These are phyloP conservation scores for Raphanus hybrid DNA, from an alignment of 441 rosid genomes.

Conservation along the genomic window DNA sequence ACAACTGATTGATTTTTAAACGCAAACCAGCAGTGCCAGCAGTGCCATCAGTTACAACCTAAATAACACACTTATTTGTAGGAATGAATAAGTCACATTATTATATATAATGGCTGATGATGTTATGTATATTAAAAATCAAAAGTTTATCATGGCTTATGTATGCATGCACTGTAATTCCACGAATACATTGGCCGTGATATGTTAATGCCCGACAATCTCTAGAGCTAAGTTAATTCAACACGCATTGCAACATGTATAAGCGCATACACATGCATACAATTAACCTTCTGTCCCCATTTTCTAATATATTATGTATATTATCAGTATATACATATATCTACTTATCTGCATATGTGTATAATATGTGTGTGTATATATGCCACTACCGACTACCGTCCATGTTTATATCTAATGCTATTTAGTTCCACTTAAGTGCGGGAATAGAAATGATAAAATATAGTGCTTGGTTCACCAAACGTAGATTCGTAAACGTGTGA, in stretches of 20 bases:
- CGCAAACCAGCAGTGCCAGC: not conserved
- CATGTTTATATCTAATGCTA: not conserved
- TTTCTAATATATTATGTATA: conserved; percentile 12
- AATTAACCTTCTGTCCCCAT: conserved; percentile 4
- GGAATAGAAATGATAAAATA: conserved; percentile 9
- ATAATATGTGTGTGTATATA: not conserved
- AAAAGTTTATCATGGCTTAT: conserved; percentile 16
- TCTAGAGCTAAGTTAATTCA: conserved; percentile 16
- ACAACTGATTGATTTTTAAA: not conserved
- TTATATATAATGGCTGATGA: conserved; percentile 16
- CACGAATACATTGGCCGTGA: conserved; percentile 22
- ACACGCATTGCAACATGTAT: conserved; percentile 24
- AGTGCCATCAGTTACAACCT: not conserved
- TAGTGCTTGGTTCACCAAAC: conserved; percentile 37
- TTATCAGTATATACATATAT: conserved; percentile 5
- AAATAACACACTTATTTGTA: conserved; percentile 3
- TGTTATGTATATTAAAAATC: conserved; percentile 1
- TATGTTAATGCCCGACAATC: conserved; percentile 37
- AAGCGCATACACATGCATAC: conserved; percentile 11
- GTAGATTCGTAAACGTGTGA: conserved; percentile 23
- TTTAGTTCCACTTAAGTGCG: not conserved
- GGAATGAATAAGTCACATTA: conserved; percentile 2
- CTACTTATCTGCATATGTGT: not conserved
- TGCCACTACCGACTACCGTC: not conserved
- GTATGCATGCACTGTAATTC: conserved; percentile 38